Conservation (phyloP, 1,139 yeast species). For the Pneumocystis jirovecii region DNA sequence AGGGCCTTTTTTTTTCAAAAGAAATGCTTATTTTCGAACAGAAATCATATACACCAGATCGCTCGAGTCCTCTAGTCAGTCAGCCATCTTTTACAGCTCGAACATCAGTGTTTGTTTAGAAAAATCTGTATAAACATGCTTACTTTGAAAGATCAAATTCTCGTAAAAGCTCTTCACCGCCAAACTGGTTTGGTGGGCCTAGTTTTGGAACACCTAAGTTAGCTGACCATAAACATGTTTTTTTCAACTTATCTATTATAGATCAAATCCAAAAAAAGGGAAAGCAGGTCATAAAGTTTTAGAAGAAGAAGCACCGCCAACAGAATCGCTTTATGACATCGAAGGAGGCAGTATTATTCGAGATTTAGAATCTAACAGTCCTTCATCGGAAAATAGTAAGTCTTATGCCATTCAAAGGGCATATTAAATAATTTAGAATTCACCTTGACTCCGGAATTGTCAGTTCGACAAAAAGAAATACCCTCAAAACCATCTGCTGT, state of each 20-base stretch:
- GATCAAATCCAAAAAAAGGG: slow-evolving; percentile 3
- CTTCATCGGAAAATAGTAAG: background rate
- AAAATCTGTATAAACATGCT: background rate
- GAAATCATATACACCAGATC: background rate
- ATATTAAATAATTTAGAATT: background rate
- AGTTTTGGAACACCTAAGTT: slow-evolving; percentile 13
- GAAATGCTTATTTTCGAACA: background rate
- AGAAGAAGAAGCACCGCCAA: slow-evolving; percentile 13
- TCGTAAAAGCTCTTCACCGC: slow-evolving; percentile 6
- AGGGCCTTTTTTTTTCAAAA: background rate
- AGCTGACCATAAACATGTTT: background rate
- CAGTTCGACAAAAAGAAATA: background rate
- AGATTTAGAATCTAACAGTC: background rate
- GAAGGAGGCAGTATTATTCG: slow-evolving; percentile 6
- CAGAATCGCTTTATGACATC: slow-evolving; percentile 12
- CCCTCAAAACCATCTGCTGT: background rate
- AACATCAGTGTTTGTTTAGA: background rate
- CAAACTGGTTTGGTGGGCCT: slow-evolving; percentile 11
- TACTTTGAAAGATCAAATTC: background rate
- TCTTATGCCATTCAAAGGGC: background rate
- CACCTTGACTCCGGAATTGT: background rate
- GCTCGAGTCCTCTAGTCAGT: background rate
- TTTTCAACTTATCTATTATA: background rate
- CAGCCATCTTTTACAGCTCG: background rate
- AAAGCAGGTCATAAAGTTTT: background rate